phyloP scores from a whole-genome alignment of 192 early-diverging fungal genomes.

The Backusella sp. region DNA sequence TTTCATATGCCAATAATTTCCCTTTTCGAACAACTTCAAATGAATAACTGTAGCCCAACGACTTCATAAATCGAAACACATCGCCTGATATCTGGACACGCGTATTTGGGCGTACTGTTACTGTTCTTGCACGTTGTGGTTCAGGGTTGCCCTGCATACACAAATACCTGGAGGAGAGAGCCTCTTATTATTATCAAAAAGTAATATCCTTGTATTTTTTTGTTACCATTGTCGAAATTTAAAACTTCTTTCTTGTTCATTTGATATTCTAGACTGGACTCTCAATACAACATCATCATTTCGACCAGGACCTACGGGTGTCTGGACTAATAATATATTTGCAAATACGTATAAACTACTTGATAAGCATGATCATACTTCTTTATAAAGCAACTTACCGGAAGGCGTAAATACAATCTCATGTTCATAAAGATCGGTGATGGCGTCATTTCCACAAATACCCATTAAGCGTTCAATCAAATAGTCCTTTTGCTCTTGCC shows the following conservation, averaged over 20 bases:
- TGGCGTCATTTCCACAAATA: slow-evolving; percentile 62
- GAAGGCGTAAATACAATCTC: slow-evolving; percentile 68
- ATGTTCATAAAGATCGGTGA: slow-evolving; percentile 59
- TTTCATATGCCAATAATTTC: slow-evolving; percentile 57
- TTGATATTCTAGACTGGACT: slow-evolving; percentile 50
- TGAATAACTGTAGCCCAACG: slow-evolving; percentile 64
- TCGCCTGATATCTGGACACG: slow-evolving; percentile 66
- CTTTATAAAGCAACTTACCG: slow-evolving; percentile 31
- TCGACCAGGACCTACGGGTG: slow-evolving; percentile 64
- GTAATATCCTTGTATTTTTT: neutral
- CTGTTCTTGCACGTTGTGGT: slow-evolving; percentile 58
- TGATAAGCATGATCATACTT: neutral
- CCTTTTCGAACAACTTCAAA: slow-evolving; percentile 69
- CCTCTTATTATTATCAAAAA: neutral
- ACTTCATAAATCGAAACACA: slow-evolving; percentile 63
- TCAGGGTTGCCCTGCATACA: slow-evolving; percentile 70
- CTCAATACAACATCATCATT: slow-evolving; percentile 74
- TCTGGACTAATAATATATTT: slow-evolving; percentile 46
- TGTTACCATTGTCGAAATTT: slow-evolving; percentile 42
- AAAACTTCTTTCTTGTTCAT: slow-evolving; percentile 40
- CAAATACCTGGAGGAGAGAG: slow-evolving; percentile 43
- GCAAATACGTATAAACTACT: neutral
- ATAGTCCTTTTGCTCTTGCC: slow-evolving; percentile 26
- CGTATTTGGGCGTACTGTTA: slow-evolving; percentile 62
- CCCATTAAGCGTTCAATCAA: slow-evolving; percentile 66